Base-by-base conservation (phyloP, 140 eudicot species). In the Stevia rebaudiana region DNA sequence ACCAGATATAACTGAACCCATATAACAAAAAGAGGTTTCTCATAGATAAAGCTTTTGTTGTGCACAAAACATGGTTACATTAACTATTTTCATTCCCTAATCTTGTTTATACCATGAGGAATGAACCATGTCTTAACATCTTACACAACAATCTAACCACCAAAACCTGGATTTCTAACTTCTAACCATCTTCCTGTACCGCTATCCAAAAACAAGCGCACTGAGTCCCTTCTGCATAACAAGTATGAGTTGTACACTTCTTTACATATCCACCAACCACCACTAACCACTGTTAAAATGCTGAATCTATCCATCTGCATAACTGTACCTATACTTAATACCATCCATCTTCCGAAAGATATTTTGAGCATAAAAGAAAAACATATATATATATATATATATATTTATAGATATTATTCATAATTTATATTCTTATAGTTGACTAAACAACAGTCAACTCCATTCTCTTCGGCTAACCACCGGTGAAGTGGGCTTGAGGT, bases 261-360 rank as follows among this genome's bases (percentile, higher is more conserved):
- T 71, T 66, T 71, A 80, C 77, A 57, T 57, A 67, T 55, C 51
- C 70, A 56, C 74, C 73, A 65, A 30, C 6, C 74, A 67, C 70
- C 35, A 40, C 4, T 28, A 4, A 2, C 4, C 33, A 28, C 28
- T 60, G 66, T 54, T 43, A 57, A 64, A 73, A 79, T 70, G 80
- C 80, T 79, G 61, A 74, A 56, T 71, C 69, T 57, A 75, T 75
- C 63, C 56, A 61, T 80, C 76, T 71, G 76, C 66, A 70, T 36
- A 65, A 48, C 76, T 52, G 7, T 64, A 59, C 70, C 69, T 53
- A 58, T 43, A 65, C 50, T 74, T 68, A 65, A 56, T 66, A 59
- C 25, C 70, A 65, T 67, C 84, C 71, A 76, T 51, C 60, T 68
- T 65, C 71, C 65, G 21, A 63, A 77, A 68, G 74, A 48, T 68